Evolutionary conservation across 1,139 yeast genomes (phyloP), one percentile per base, ranked within the genome.

Genomic region (Pneumocystis murina): DNA sequence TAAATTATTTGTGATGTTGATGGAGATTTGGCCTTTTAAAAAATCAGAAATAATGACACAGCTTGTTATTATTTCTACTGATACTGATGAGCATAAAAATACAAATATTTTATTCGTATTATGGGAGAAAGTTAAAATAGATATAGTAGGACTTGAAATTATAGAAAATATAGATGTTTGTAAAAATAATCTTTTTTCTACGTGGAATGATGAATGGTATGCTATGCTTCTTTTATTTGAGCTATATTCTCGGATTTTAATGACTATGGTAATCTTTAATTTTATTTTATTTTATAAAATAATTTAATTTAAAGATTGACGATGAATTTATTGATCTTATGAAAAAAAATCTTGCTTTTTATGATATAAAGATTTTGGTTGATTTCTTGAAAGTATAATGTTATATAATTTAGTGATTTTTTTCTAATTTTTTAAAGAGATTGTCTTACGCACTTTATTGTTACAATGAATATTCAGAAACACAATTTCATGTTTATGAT

Each of bases 321-420:
- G 65, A 61, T 28, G 67, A 65, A 20, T 65, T 65, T 60, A 62
- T 65, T 36, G 63, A 61, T 57, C 54, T 59, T 5, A n/a, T 30
- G 17, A 55, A 54, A 16, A 63, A 62, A 35, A 62, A 62, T 1
- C 16, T 62, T 30, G 24, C 57, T 3, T 63, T 62, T 6, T 60
- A 38, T 28, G 24, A 35, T 54, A 63, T 62, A 43, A 14, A 38
- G 36, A 41, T 55, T 36, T 55, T 60, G 8, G 61, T 62, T 2
- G 33, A 30, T 14, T 33, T 60, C 8, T 58, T 64, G 30, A 64
- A 64, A 60, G 43, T 40, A 24, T 24, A 38, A 16, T 30, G 16
- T 30, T 58, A 38, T 28, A 10, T 28, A 20, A 17, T 28, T 2
- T 28, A 20, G 28, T 7, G 7, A 20, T 10, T 10, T 58, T 12